Percentiles rank a stretch among this genome's conserved stretches.
Evolutionary conservation across 805 yeast genomes (phyloP).

Genomic region (Kodamaea leandrae): DNA sequence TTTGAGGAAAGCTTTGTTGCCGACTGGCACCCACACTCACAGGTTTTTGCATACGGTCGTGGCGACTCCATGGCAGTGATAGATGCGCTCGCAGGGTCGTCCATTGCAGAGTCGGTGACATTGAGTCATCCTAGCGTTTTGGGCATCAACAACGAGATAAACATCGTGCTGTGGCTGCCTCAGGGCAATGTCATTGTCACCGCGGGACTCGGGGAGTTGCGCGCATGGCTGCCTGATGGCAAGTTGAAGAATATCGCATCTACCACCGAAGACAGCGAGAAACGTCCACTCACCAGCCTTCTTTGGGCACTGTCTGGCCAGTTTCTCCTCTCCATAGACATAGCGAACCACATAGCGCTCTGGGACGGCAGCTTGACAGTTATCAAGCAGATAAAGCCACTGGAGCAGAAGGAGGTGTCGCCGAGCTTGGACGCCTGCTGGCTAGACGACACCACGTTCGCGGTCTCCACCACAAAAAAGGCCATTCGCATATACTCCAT

Average conservation of each 20-base stretch:
- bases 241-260: slow-evolving; percentile 50
- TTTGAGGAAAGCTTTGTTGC: slow-evolving; percentile 46
- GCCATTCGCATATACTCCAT: slow-evolving; percentile 54
- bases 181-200: slow-evolving; percentile 61
- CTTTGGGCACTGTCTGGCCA: slow-evolving; percentile 61
- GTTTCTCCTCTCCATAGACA: slow-evolving; percentile 59
- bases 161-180: slow-evolving; percentile 60
- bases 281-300: slow-evolving; percentile 32
- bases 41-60: slow-evolving; percentile 55
- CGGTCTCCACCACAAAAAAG: slow-evolving; percentile 60
- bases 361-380: slow-evolving; percentile 60
- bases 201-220: slow-evolving; percentile 68
- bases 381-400: slow-evolving; percentile 25
- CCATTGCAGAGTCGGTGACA: slow-evolving; percentile 29
- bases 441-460: slow-evolving; percentile 68
- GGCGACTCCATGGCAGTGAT: slow-evolving; percentile 48
- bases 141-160: slow-evolving; percentile 24
- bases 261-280: slow-evolving; percentile 10
- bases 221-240: slow-evolving; percentile 79
- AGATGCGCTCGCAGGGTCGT: slow-evolving; percentile 29
- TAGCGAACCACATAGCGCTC: slow-evolving; percentile 38
- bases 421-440: slow-evolving; percentile 57
- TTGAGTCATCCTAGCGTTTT: slow-evolving; percentile 28
- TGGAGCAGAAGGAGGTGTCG: slow-evolving; percentile 11
- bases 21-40: slow-evolving; percentile 55